Base-by-base conservation (phyloP, 1,284 basidiomycete genomes). In the Melampsora americana region DNA sequence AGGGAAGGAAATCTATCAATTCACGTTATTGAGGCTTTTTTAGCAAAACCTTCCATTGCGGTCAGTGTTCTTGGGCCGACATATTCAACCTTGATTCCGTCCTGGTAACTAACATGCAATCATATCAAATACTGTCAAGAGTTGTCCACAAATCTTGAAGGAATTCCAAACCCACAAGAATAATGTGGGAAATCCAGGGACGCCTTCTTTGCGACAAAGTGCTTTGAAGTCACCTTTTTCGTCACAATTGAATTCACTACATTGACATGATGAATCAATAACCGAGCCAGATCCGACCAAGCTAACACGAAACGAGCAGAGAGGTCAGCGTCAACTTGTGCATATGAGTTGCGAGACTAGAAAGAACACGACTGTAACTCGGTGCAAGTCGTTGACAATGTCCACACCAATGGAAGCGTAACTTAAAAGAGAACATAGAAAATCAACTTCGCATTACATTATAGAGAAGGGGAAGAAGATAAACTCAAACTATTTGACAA, bases 401-500 rank as follows among this genome's bases (percentile, higher is more conserved):
- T 59, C 48, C 59, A 60, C 72, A 75, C 72, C 72, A 75, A n/a
- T n/a, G 7, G 72, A 46, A 7, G 66, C 60, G 32, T 60, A 42
- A 35, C 72, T 75, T 12, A 11, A 23, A 62, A 5, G 56, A 46
- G 18, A 26, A 39, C 18, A 2, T 3, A 35, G 3, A 35, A 35
- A 35, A 35, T 35, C 35, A 35, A 35, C 9, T 35, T 35, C 9
- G 5, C 9, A 35, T 4, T 35, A 35, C 3, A 3, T 9, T 4
- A 9, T 4, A 35, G 35, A 35, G 35, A 9, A 35, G 28, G 48
- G 23, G 20, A 11, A 12, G 46, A 32, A 28, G 26, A 48, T 12
- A 23, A 42, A 23, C 61, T 61, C 59, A 28, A 35, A 73, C 71
- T 53, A 73, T n/a, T 73, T 64, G 64, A 73, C 53, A 62, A 73